Evolutionary conservation across 768 basidiomycete species (phyloP).

Genomic region (Lenzites betulinus): DNA sequence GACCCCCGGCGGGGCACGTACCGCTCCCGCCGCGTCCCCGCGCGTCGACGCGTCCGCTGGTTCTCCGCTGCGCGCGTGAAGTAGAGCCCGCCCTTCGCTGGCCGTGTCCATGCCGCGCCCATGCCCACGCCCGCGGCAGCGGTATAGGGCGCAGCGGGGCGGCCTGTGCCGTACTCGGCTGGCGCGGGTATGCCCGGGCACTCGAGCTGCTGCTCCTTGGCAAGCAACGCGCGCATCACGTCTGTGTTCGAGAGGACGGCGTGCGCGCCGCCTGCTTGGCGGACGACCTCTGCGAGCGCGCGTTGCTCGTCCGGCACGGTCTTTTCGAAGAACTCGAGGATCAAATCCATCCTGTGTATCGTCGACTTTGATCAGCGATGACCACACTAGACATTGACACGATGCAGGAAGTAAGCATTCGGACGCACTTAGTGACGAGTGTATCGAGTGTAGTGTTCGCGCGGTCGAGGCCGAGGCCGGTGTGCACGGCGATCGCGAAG

Average conservation of each 20-base stretch:
- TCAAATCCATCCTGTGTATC: slow-evolving; percentile 30
- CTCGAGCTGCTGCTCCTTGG: background rate
- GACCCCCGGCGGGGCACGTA: background rate
- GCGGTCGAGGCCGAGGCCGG: slow-evolving; percentile 26
- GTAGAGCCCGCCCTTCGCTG: background rate
- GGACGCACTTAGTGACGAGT: slow-evolving; percentile 8
- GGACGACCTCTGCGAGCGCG: slow-evolving; percentile 32
- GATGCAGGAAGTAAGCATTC: background rate
- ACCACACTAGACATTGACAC: too few species aligned
- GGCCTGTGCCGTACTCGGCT: background rate
- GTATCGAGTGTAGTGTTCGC: slow-evolving; percentile 21
- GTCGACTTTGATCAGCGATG: background rate
- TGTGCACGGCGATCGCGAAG: slow-evolving; percentile 34
- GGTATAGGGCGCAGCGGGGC: too few species aligned
- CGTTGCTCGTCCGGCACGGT: slow-evolving; percentile 44
- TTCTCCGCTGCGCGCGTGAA: slow-evolving; percentile 1
- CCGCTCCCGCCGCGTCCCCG: background rate
- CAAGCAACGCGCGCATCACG: background rate
- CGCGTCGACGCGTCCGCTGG: background rate
- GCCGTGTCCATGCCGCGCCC: too few species aligned
- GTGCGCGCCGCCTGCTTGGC: background rate
- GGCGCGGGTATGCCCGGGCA: background rate
- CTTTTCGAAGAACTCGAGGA: slow-evolving; percentile 40
- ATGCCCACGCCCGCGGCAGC: too few species aligned
- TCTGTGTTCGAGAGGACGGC: slow-evolving; percentile 13